Evolutionary conservation across 805 yeast species (phyloP).

Genomic region (Starmerella riodocensis): DNA sequence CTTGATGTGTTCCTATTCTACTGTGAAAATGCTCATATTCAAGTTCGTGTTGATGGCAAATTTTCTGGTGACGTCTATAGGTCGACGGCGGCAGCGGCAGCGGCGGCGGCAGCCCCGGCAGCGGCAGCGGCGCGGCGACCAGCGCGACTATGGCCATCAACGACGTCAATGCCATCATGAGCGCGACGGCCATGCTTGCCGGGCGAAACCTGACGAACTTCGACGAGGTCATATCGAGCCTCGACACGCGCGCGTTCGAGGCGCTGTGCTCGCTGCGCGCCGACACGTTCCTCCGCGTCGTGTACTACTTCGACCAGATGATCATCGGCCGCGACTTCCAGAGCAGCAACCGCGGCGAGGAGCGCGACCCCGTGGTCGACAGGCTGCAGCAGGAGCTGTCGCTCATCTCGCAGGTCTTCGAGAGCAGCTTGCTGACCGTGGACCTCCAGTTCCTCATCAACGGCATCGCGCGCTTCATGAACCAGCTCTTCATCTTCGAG

Average conservation of each 20-base stretch:
- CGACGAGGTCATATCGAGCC: constrained; percentile 21
- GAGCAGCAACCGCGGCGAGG: constrained; percentile 42
- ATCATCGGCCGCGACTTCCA: constrained; percentile 39
- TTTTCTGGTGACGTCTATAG: neutral
- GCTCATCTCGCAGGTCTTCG: constrained; percentile 34
- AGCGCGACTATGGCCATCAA: no score
- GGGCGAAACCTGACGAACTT: constrained; percentile 22
- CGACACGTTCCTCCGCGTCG: constrained; percentile 42
- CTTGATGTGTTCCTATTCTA: no score
- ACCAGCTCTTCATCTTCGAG: constrained; percentile 39
- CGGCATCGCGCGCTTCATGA: constrained; percentile 43
- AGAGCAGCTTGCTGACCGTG: constrained; percentile 23
- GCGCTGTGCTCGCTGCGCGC: constrained; percentile 38
- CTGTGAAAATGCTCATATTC: no score
- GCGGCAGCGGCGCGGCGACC: no score
- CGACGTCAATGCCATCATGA: neutral
- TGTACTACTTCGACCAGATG: constrained; percentile 40
- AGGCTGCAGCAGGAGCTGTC: constrained; percentile 39
- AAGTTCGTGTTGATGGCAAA: no score
- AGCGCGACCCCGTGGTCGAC: constrained; percentile 43
- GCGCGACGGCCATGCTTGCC: constrained; percentile 11
- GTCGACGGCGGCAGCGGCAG: neutral
- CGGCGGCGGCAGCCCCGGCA: no score
- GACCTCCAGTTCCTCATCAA: constrained; percentile 29
- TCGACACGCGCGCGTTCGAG: constrained; percentile 21